Conservation (phyloP, 164 flowering plant genomes). For the Santalum album region DNA sequence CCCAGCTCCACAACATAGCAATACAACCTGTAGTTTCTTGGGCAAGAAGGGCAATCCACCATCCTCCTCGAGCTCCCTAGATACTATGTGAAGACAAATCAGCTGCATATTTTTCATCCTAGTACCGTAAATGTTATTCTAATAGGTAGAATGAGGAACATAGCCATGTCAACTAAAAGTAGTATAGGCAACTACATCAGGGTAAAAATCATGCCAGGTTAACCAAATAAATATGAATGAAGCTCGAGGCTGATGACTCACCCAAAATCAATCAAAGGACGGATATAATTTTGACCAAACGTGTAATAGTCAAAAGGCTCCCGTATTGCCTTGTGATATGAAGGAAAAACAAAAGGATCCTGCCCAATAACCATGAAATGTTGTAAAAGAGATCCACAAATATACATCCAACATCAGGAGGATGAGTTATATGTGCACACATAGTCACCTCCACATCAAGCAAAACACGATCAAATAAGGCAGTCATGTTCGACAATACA, state of each 20-base stretch:
- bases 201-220: no score
- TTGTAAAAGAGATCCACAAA: slow-evolving; percentile 7
- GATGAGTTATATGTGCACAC: no score
- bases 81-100: no score
- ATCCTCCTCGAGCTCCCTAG: no score
- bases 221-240: not conserved
- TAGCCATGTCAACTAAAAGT: no score
- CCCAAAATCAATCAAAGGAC: slow-evolving; percentile 85
- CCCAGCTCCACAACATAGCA: no score
- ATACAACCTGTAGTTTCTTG: no score
- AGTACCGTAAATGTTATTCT: no score
- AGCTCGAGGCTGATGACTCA: slow-evolving; percentile 16
- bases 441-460: slow-evolving; percentile 63
- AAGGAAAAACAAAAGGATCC: slow-evolving; percentile 73
- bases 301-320: slow-evolving; percentile 89
- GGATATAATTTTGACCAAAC: slow-evolving; percentile 86
- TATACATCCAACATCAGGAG: not conserved
- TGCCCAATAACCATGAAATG: slow-evolving; percentile 25
- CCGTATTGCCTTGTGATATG: slow-evolving; percentile 77
- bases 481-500: slow-evolving; percentile 65
- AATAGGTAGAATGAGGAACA: no score
- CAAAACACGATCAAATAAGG: slow-evolving; percentile 62
- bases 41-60: no score
- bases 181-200: no score
- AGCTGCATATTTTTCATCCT: no score